Conservation (phyloP, 768 basidiomycete genomes). For the Agaricus subrufescens region DNA sequence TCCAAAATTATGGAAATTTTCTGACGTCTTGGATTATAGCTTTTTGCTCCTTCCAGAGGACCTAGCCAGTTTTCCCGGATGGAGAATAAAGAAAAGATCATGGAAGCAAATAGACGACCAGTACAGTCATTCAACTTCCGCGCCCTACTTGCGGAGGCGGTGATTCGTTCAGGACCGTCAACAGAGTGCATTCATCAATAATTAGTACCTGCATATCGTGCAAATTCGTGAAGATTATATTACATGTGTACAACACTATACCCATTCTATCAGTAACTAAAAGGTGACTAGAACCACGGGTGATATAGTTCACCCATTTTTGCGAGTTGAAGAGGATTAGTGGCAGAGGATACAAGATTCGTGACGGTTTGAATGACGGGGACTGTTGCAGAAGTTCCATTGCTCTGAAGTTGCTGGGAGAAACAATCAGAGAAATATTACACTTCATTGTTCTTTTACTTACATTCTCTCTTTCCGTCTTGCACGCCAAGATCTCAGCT, state of each 20-base stretch:
- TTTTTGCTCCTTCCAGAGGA: conserved; percentile 57
- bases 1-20: background rate
- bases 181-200: conserved; percentile 7
- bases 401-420: conserved; percentile 28
- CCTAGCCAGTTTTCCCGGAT: conserved; percentile 51
- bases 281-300: conserved; percentile 68
- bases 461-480: conserved; percentile 81
- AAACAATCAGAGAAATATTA: conserved; percentile 9
- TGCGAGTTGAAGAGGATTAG: conserved; percentile 79
- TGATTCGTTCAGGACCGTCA: conserved; percentile 7
- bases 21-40: conserved; percentile 28
- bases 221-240: background rate
- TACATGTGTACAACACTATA: conserved; percentile 9
- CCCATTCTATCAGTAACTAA: conserved; percentile 9
- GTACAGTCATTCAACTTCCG: background rate
- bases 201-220: background rate
- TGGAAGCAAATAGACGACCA: conserved; percentile 45
- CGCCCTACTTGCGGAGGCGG: conserved; percentile 1
- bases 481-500: conserved; percentile 82
- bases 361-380: conserved; percentile 80
- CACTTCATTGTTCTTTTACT: conserved; percentile 7
- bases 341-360: conserved; percentile 79
- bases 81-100: conserved; percentile 46
- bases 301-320: conserved; percentile 83
- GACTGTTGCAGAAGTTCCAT: conserved; percentile 26